A percentile compares a stretch with the other conserved stretches of the same genome.
phyloP scores from a whole-genome alignment of 768 basidiomycete genomes.

The Kwoniella mangroviensis region DNA sequence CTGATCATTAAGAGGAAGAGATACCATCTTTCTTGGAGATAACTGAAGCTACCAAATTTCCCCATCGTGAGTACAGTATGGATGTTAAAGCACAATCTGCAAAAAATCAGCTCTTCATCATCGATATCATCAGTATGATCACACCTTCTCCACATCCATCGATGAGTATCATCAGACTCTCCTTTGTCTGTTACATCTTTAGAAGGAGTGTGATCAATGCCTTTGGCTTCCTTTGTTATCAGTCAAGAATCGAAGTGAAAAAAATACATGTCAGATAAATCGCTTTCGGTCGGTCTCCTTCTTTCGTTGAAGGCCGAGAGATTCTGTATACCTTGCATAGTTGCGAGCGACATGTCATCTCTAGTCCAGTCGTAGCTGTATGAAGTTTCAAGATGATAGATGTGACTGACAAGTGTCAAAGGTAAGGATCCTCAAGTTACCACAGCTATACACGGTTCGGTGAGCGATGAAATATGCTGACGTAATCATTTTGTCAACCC shows the following conservation, averaged over 20 bases:
- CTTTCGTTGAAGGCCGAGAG: background rate
- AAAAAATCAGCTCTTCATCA: background rate
- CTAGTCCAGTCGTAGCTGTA: too few relatives aligned
- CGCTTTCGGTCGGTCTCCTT: background rate
- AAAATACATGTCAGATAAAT: background rate
- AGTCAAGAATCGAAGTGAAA: background rate
- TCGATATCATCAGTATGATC: background rate
- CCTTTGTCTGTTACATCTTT: background rate
- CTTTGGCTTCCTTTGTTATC: background rate
- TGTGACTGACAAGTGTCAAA: too few relatives aligned
- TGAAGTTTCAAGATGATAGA: too few relatives aligned
- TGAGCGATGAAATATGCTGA: background rate
- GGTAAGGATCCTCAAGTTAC: too few relatives aligned
- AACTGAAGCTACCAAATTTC: background rate
- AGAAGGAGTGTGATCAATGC: background rate
- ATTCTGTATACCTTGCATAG: background rate
- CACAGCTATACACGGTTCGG: too few relatives aligned
- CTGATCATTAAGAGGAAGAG: background rate
- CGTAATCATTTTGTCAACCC: background rate
- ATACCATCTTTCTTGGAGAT: background rate
- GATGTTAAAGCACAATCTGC: background rate
- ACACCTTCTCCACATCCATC: too few relatives aligned
- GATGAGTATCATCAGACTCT: background rate
- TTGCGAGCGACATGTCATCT: background rate
- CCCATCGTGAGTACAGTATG: too few relatives aligned